Conservation (phyloP, 345 rosid genomes). For the Camelina neglecta region DNA sequence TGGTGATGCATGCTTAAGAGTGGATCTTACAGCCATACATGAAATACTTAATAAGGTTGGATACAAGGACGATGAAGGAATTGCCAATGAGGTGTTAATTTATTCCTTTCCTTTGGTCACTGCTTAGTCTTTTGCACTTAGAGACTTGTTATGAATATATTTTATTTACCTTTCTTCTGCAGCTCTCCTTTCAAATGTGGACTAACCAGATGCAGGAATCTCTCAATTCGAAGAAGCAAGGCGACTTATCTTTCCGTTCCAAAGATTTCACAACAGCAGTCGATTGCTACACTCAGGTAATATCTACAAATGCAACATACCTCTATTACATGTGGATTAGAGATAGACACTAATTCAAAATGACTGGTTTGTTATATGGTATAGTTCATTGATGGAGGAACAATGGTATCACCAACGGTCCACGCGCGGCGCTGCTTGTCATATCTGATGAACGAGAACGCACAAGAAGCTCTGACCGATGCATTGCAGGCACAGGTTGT, state of each 20-base stretch:
- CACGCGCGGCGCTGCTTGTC: constrained; percentile 89
- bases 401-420: constrained; percentile 94
- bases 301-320: constrained; percentile 24
- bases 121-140: constrained; percentile 3
- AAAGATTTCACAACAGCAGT: constrained; percentile 79
- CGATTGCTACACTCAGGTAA: constrained; percentile 76
- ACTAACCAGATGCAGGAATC: constrained; percentile 96
- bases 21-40: constrained; percentile 93
- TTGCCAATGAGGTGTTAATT: constrained; percentile 78
- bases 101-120: neutral
- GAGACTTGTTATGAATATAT: neutral
- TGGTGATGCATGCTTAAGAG: constrained; percentile 87
- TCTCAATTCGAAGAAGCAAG: constrained; percentile 86
- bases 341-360: neutral
- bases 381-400: constrained; percentile 93
- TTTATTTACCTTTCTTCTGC: constrained; percentile 19
- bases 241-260: constrained; percentile 85
- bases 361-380: constrained; percentile 21
- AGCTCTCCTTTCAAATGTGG: constrained; percentile 99
- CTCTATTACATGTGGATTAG: neutral
- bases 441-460: constrained; percentile 71
- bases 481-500: constrained; percentile 87
- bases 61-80: constrained; percentile 97
- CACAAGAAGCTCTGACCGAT: constrained; percentile 84
- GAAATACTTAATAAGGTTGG: constrained; percentile 83